Base-by-base conservation (phyloP, 2,329 filamentous ascomycete genomes). In the Colletotrichum coccodes region DNA sequence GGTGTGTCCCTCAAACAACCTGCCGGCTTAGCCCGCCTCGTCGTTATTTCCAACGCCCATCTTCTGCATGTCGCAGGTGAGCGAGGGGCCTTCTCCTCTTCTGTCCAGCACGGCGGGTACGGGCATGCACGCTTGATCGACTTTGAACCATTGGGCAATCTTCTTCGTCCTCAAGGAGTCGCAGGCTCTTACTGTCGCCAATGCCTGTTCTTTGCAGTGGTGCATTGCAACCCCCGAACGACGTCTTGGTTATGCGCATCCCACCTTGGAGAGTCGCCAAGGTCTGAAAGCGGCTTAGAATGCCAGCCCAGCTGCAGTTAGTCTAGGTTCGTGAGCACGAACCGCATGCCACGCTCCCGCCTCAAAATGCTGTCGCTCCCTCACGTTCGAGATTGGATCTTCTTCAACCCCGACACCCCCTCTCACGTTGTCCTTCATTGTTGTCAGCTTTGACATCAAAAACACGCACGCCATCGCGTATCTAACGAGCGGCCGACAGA, bases 211-310 rank as follows among this genome's bases (percentile, higher is more conserved):
- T 69, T 68, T 40, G 54, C 66, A 28, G 38, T 26, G 28, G 40
- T 66, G 62, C 66, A 54, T 32, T 69, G 66, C 62, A 56, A 66
- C 66, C 61, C 36, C 34, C 11, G 23, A 34, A 44, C n/a, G n/a
- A 26, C 52, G 47, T 57, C 62, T 69, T 60, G 66, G 66, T 28
- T 16, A 54, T 60, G 56, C 49, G 54, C 40, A 44, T 60, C 46
- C 40, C 54, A 56, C 54, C 54, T 59, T 21, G 49, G 21, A 49
- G 21, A 44, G 56, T 66, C 42, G 61, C 62, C 66, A 69, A 66
- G 66, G 12, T 36, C 54, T 69, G 42, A 40, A 60, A 66, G 42
- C 54, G 66, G 61, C 8, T 50, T 69, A 60, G 66, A 34, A 42
- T 18, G n/a, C n/a, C 42, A 52, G 52, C 40, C 34, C 49, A 50